Percentiles rank a stretch among this genome's conserved stretches.
Evolutionary conservation across 2,329 filamentous ascomycete genomes (phyloP).

Genomic region (Calonectria hongkongensis): DNA sequence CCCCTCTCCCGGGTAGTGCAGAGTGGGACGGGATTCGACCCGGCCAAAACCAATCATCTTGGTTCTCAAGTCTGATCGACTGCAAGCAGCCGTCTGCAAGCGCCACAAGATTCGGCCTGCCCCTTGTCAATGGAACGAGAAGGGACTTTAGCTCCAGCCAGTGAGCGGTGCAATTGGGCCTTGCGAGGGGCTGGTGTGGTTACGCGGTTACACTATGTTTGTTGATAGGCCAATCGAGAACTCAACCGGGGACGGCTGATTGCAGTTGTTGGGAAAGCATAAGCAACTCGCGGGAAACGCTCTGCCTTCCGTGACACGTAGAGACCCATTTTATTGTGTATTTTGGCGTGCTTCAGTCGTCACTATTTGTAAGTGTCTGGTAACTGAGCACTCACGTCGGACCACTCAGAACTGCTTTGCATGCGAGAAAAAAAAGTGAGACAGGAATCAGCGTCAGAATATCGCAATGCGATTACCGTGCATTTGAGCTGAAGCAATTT

Average conservation of each 20-base stretch:
- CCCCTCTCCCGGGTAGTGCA: background rate
- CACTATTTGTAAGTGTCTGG: background rate
- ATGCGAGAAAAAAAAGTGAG: background rate
- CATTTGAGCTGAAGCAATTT: background rate
- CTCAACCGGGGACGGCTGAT: background rate
- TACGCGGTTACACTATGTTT: constrained; percentile 17
- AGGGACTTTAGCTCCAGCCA: background rate
- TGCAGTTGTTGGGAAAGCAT: background rate
- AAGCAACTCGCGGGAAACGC: constrained; percentile 7
- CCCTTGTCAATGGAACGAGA: constrained; percentile 1
- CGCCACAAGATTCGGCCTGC: constrained; percentile 37
- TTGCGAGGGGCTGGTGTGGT: constrained; percentile 8
- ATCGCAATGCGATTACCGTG: too few species aligned
- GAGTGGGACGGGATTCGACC: constrained; percentile 10
- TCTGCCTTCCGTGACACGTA: background rate
- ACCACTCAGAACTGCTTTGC: background rate
- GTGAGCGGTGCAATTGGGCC: background rate
- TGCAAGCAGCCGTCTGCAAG: constrained; percentile 24
- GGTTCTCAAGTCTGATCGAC: constrained; percentile 23
- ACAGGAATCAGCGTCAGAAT: background rate
- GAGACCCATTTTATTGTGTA: background rate
- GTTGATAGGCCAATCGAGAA: constrained; percentile 24
- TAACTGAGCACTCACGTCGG: background rate
- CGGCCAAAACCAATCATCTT: background rate
- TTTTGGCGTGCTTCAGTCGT: background rate